Evolutionary conservation across 2,329 filamentous ascomycete species (phyloP), one percentile per base, ranked within the genome.

Genomic region (Dothidotthia symphoricarpi): DNA sequence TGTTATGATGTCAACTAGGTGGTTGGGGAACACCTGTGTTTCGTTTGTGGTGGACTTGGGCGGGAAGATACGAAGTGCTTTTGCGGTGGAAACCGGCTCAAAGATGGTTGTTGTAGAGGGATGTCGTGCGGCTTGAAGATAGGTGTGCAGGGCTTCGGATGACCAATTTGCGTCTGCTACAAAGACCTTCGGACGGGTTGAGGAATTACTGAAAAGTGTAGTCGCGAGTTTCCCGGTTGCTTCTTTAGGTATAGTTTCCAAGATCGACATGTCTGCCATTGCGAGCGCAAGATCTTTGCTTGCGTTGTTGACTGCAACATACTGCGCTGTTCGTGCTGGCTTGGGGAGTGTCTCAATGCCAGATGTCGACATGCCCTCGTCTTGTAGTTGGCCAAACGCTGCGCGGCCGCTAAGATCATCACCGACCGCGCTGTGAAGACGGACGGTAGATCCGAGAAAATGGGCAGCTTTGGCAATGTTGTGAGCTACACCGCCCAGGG

Each of bases 261-360:
- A 79, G 53, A 95, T 91, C 38, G 75, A 79, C 89, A 97, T 96
- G 61, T 97, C 93, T 4, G 91, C 90, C 88, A 96, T 95, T 30
- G 89, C 91, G 47, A 96, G 69, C n/a, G 90, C 76, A 2, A 98
- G 78, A 47, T 90, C 85, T 64, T 89, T 94, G 43, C 84, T 80
- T 1, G 74, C 74, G 59, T 94, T 86, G 62, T 97, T 98, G 49
- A 97, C 74, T 12, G 91, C 86, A 3, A 97, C 80, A 63, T 97
- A 97, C 64, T 96, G 89, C 1, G 90, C 88, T 2, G 91, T 97
- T 39, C 86, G 78, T 22, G 75, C 75, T 3, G 73, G 73, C 15
- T 49, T 45, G 4, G 54, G 49, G 0, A 72, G 49, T 1, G 56
- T 61, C 27, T 60, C 76, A 34, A 96, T 79, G 27, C 80, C 82